These are phyloP conservation scores for Fraxinus nigra DNA, from an alignment of 305 asterid genomes.

Conservation along the genomic window DNA sequence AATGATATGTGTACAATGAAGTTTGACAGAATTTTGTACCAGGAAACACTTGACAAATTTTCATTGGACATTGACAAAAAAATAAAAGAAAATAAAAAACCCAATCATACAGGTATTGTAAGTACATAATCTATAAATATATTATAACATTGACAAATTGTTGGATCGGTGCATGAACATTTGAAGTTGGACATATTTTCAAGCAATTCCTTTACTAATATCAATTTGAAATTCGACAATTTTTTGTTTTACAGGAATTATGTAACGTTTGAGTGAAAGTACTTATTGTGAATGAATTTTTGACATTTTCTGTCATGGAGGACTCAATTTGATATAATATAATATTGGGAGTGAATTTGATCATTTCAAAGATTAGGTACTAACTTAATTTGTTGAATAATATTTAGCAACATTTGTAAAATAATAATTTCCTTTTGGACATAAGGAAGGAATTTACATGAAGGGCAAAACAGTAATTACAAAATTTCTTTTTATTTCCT, in stretches of 20 bases:
- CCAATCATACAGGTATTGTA: background rate
- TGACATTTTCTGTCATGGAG: background rate
- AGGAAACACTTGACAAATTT: background rate
- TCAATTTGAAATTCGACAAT: background rate
- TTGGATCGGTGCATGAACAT: background rate
- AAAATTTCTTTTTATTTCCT: constrained; percentile 15
- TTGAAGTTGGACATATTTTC: background rate
- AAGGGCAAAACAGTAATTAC: constrained; percentile 32
- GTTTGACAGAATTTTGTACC: background rate
- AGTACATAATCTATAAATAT: background rate
- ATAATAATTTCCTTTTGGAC: background rate
- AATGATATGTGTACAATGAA: background rate
- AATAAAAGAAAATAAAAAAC: no score
- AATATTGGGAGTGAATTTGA: background rate
- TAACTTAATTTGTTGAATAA: background rate
- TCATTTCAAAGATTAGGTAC: background rate
- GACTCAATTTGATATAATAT: background rate
- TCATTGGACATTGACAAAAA: background rate
- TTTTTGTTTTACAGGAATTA: background rate
- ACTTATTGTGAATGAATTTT: background rate
- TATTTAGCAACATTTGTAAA: background rate
- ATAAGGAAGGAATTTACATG: background rate
- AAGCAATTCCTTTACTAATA: background rate
- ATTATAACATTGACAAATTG: no score
- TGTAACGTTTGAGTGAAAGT: background rate